Conservation (phyloP, 805 yeast genomes). For the Candida glaebosa region DNA sequence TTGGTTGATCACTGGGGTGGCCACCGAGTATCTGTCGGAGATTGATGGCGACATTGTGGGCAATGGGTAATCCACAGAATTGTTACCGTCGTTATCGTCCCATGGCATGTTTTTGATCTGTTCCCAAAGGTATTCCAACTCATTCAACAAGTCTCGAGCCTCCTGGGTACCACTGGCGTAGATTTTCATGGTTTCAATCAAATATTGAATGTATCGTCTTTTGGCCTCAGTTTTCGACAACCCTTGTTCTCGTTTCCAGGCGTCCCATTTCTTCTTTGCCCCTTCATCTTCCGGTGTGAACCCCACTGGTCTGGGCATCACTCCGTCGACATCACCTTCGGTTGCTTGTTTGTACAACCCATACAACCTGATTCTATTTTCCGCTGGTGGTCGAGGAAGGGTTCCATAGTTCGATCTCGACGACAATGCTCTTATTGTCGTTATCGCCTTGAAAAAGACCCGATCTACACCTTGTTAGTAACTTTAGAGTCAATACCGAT, state of each 20-base stretch:
- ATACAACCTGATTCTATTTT: slow-evolving; percentile 62
- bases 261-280: slow-evolving; percentile 75
- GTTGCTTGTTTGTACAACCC: slow-evolving; percentile 89
- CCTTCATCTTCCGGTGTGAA: slow-evolving; percentile 58
- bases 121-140: slow-evolving; percentile 72
- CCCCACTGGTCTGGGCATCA: slow-evolving; percentile 66
- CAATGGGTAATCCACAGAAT: slow-evolving; percentile 16
- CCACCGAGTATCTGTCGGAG: slow-evolving; percentile 34
- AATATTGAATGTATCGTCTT: slow-evolving; percentile 59
- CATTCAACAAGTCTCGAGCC: slow-evolving; percentile 60
- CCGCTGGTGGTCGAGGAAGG: slow-evolving; percentile 75
- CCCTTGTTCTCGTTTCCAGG: slow-evolving; percentile 79
- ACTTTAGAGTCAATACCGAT: too few relatives aligned
- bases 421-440: slow-evolving; percentile 72
- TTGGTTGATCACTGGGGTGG: slow-evolving; percentile 34
- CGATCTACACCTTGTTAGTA: slow-evolving; percentile 49
- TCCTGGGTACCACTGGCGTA: slow-evolving; percentile 68
- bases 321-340: slow-evolving; percentile 74
- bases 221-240: slow-evolving; percentile 69
- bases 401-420: slow-evolving; percentile 58
- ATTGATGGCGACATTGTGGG: slow-evolving; percentile 35
- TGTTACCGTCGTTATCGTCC: slow-evolving; percentile 26
- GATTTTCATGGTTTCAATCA: slow-evolving; percentile 68
- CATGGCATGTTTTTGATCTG: slow-evolving; percentile 53
- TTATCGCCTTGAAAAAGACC: slow-evolving; percentile 77